A percentile compares a stretch with the other conserved stretches of the same genome.
These are phyloP conservation scores for Neurospora tetraspora DNA, from an alignment of 495 filamentous ascomycete species.

Conservation along the genomic window DNA sequence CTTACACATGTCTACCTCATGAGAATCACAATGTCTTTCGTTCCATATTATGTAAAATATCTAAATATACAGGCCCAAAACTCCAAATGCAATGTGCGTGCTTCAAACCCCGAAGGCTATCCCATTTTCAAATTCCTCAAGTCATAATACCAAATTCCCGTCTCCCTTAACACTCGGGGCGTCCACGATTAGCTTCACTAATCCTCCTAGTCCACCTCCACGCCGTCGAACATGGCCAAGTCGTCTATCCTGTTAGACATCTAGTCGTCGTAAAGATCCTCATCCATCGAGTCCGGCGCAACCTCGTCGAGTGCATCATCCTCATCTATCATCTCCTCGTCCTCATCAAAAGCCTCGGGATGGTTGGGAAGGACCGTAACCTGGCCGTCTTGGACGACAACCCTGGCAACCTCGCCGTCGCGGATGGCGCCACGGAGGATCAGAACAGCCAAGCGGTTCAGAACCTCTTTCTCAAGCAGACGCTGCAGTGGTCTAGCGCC, in stretches of 20 bases:
- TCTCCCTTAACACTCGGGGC: background rate
- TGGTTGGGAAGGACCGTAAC: slow-evolving; percentile 80
- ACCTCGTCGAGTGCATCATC: slow-evolving; percentile 62
- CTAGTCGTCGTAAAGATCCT: slow-evolving; percentile 54
- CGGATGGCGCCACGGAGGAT: slow-evolving; percentile 74
- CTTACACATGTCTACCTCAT: background rate
- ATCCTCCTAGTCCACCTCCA: slow-evolving; percentile 1
- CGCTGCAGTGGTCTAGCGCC: slow-evolving; percentile 80
- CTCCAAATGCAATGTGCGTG: background rate
- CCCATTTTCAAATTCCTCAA: background rate
- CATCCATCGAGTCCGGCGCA: slow-evolving; percentile 63
- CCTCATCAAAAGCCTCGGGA: slow-evolving; percentile 45
- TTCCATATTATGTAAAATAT: background rate
- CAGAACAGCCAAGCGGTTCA: slow-evolving; percentile 84
- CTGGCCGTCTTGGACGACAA: slow-evolving; percentile 62
- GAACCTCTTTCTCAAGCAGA: slow-evolving; percentile 90
- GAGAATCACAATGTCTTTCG: background rate
- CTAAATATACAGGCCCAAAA: background rate
- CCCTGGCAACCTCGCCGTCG: slow-evolving; percentile 74
- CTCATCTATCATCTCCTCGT: slow-evolving; percentile 57
- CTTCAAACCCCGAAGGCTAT: background rate
- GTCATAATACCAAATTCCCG: background rate
- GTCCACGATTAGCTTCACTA: background rate
- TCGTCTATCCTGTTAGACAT: background rate
- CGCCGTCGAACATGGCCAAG: background rate